Evolutionary conservation across 257 asterid genomes (phyloP), one percentile per base, ranked within the genome.

Genomic region (Solanum clarkiae): DNA sequence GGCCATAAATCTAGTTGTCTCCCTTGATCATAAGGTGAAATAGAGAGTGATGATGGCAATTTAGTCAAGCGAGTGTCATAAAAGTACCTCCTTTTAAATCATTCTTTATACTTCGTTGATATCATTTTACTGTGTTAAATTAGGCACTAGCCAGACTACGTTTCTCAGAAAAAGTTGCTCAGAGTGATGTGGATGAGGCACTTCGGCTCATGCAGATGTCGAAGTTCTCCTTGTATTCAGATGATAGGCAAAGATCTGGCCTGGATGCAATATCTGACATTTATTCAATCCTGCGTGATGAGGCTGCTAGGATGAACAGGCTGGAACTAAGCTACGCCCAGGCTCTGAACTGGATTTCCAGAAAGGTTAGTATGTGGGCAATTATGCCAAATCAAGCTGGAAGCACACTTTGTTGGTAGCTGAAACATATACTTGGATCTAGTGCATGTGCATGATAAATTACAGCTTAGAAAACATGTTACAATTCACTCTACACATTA

Each of bases 141-240:
- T 87, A 97, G 99, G 97, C 98, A 75, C 93, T 97, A 72, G 98
- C 99, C 83, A 94, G 99, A 86, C 98, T 97, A 80, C 90, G 99
- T 86, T 93, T 95, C 90, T 91, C 97, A 3, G 89, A 91, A 1
- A 44, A 72, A 49, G 96, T 94, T 87, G 94, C 93, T 72, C 99
- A 97, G 91, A 97, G 99, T 90, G 99, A 97, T 84, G 98, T 97
- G 77, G 99, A 97, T 10, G 99, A 97, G 95, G 98, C 98, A 44
- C 98, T 97, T 71, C 92, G 99, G 81, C 90, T 97, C 88, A 95
- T 95, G 97, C 99, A 97, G 89, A 97, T 97, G 99, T 97, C 99
- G 1, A 95, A 97, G 92, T 97, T 95, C 91, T 95, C 99, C 84
- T 85, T 97, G 93, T 95, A 97, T 85, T 95, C 98, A 11, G 99